Evolutionary conservation across 2,329 filamentous ascomycete species (phyloP).

Genomic region (Botrytis galanthina): DNA sequence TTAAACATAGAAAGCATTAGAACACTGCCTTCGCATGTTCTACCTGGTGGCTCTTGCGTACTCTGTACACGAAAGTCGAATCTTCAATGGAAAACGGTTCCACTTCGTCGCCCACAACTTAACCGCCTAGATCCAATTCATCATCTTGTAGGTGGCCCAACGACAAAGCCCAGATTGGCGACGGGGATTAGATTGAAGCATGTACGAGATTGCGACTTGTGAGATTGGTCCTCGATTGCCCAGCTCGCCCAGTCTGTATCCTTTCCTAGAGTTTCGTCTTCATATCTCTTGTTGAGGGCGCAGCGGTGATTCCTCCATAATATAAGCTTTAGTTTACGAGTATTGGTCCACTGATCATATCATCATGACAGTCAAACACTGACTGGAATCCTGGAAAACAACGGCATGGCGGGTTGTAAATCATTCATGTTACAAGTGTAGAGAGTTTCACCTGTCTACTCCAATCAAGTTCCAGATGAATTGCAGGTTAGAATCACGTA

Average conservation of each 20-base stretch:
- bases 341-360: constrained; percentile 8
- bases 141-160: neutral
- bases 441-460: constrained; percentile 8
- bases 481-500: neutral
- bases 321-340: neutral
- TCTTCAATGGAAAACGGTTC: constrained; percentile 1
- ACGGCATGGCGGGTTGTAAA: neutral
- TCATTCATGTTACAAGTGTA: constrained; percentile 1
- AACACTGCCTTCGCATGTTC: constrained; percentile 13
- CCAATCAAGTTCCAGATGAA: neutral
- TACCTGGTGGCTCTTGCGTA: constrained; percentile 13
- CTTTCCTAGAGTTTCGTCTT: neutral
- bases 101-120: constrained; percentile 3
- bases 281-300: constrained; percentile 15
- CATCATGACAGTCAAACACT: neutral
- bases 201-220: neutral
- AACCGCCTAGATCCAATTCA: constrained; percentile 1
- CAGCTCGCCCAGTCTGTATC: neutral
- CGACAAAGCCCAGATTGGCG: neutral
- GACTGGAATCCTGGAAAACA: neutral
- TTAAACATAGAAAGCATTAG: neutral
- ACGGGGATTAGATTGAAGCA: constrained; percentile 4
- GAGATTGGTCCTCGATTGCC: neutral
- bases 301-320: constrained; percentile 13
- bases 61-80: neutral